These are phyloP conservation scores for Mycena rebaudengoi DNA, from an alignment of 768 basidiomycete species.

Conservation along the genomic window DNA sequence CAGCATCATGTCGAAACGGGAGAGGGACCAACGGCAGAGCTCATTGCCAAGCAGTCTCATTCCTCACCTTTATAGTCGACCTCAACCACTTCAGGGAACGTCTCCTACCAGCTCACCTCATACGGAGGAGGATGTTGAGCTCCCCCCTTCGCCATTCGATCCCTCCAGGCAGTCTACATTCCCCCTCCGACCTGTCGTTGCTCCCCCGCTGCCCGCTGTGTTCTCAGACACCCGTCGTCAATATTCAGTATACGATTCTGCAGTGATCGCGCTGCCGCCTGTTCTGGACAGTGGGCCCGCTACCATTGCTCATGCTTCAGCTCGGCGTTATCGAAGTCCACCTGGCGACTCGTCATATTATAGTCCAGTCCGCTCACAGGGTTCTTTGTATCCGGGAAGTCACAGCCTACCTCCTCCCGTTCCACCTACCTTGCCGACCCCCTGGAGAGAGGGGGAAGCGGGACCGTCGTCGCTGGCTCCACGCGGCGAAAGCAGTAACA, in stretches of 20 bases:
- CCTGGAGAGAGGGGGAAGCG: conserved; percentile 55
- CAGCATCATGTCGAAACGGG: conserved; percentile 37
- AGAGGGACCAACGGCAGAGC: conserved; percentile 45
- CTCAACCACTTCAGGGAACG: conserved; percentile 37
- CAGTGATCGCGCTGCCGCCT: background rate
- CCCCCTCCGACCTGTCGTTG: conserved; percentile 24
- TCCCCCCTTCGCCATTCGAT: conserved; percentile 26
- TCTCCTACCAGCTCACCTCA: conserved; percentile 23
- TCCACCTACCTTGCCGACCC: conserved; percentile 9
- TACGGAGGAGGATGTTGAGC: conserved; percentile 29
- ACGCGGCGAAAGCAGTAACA: conserved; percentile 16
- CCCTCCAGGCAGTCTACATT: conserved; percentile 14
- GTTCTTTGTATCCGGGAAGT: conserved; percentile 26
- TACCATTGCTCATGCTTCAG: conserved; percentile 36
- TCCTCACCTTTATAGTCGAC: conserved; percentile 53
- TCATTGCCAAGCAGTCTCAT: conserved; percentile 61
- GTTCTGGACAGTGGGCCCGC: conserved; percentile 18
- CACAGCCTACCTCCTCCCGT: conserved; percentile 17
- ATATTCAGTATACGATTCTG: conserved; percentile 18
- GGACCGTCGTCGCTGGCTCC: conserved; percentile 51
- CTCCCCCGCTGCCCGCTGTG: conserved; percentile 19
- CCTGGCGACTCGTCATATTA: conserved; percentile 43
- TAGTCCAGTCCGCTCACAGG: conserved; percentile 36
- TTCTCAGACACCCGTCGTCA: conserved; percentile 22
- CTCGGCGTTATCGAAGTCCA: conserved; percentile 38